phyloP scores from a whole-genome alignment of 306 rosid genomes.

The Citrullus mucosospermus region DNA sequence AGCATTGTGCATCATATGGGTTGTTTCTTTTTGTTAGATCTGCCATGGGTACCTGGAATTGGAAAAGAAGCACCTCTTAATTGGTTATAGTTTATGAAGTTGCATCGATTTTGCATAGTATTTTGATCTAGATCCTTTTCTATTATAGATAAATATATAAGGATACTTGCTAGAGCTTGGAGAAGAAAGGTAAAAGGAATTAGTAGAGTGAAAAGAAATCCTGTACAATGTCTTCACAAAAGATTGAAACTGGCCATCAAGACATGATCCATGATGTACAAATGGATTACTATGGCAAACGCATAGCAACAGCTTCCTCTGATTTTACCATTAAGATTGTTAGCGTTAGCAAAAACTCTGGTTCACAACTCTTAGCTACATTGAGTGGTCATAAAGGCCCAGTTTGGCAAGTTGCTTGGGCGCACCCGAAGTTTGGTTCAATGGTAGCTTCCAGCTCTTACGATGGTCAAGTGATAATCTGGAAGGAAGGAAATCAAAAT shows the following conservation, averaged over 20 bases:
- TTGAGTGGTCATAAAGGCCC: conserved; percentile 75
- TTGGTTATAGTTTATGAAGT: neutral
- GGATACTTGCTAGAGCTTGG: neutral
- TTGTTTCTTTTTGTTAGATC: neutral
- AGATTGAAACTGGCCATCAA: conserved; percentile 87
- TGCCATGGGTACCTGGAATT: neutral
- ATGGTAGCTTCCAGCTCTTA: conserved; percentile 75
- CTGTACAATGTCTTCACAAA: conserved; percentile 53
- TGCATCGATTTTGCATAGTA: neutral
- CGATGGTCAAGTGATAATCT: conserved; percentile 65
- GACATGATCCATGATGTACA: conserved; percentile 68
- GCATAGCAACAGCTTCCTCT: conserved; percentile 82
- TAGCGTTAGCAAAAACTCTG: conserved; percentile 47
- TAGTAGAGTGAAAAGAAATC: neutral
- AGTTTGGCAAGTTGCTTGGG: conserved; percentile 89
- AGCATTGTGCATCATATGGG: neutral
- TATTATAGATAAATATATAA: neutral
- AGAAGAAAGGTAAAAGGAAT: neutral
- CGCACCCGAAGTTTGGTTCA: conserved; percentile 88
- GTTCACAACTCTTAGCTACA: conserved; percentile 74
- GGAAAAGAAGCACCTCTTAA: neutral
- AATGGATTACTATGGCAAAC: conserved; percentile 87
- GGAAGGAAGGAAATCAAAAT: conserved; percentile 90
- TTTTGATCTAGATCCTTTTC: neutral
- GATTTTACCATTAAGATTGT: conserved; percentile 71